Evolutionary conservation across 257 asterid genomes (phyloP).

Genomic region (Lavandula angustifolia): DNA sequence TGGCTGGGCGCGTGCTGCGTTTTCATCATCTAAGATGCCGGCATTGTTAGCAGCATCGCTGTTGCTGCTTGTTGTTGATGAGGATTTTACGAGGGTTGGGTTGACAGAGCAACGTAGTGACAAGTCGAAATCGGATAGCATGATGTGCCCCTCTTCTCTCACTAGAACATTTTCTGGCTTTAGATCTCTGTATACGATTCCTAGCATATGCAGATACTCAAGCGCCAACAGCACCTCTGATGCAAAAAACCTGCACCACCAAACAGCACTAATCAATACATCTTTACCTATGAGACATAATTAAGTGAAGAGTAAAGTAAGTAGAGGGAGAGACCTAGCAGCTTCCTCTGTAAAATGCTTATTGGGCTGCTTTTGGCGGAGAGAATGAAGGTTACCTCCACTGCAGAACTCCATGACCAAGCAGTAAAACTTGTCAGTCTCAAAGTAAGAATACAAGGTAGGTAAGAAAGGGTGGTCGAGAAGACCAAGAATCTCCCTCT

Average conservation of each 20-base stretch:
- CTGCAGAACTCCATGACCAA: neutral
- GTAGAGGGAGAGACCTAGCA: constrained; percentile 48
- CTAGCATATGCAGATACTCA: neutral
- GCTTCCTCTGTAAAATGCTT: constrained; percentile 33
- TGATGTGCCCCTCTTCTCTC: constrained; percentile 79
- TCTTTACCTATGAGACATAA: too few relatives aligned
- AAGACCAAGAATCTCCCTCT: constrained; percentile 76
- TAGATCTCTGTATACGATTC: neutral
- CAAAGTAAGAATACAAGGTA: neutral
- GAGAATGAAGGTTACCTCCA: neutral
- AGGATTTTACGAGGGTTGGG: constrained; percentile 84
- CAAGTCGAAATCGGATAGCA: constrained; percentile 87
- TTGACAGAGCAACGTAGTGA: constrained; percentile 79
- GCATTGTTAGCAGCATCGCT: constrained; percentile 27
- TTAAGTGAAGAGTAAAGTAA: neutral
- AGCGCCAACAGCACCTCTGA: constrained; percentile 44
- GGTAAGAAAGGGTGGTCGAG: constrained; percentile 81
- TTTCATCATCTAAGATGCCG: constrained; percentile 39
- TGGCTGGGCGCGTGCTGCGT: constrained; percentile 30
- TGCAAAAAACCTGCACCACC: constrained; percentile 33
- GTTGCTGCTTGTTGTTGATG: constrained; percentile 47
- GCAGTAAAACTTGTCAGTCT: constrained; percentile 7
- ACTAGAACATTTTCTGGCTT: constrained; percentile 40
- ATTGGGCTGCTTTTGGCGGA: neutral
- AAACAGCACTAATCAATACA: neutral